phyloP scores from a whole-genome alignment of 805 yeast genomes.

The Metschnikowia cubensis region DNA sequence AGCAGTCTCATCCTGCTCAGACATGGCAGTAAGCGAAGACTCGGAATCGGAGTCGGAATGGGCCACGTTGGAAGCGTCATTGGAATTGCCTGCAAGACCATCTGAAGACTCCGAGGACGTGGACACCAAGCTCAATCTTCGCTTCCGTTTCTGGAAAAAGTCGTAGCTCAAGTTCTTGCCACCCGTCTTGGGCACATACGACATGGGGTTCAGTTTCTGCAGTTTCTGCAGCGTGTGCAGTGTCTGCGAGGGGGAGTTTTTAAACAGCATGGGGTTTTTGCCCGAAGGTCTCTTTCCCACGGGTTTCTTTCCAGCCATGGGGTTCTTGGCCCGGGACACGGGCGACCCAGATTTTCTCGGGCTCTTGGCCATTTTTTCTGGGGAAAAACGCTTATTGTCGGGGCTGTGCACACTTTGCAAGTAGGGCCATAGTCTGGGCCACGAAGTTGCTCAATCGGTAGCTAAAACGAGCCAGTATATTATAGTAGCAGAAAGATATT shows the following conservation, averaged over 20 bases:
- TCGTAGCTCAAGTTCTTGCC: constrained; percentile 33
- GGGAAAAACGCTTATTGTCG: not conserved
- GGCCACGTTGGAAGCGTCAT: constrained; percentile 1
- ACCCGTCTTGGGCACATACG: constrained; percentile 18
- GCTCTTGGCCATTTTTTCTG: constrained; percentile 27
- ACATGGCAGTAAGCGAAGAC: constrained; percentile 39
- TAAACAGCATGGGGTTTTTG: not conserved
- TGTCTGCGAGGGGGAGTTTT: constrained; percentile 8
- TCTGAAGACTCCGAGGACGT: constrained; percentile 27
- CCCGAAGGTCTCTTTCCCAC: not conserved
- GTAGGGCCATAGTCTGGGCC: too few relatives aligned
- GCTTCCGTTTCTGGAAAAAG: constrained; percentile 11
- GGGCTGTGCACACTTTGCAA: not conserved
- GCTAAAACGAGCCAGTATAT: too few relatives aligned
- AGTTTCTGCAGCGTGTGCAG: constrained; percentile 11
- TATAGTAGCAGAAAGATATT: too few relatives aligned
- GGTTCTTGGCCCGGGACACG: constrained; percentile 3
- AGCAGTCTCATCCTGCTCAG: constrained; percentile 17
- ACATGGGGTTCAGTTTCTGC: constrained; percentile 13
- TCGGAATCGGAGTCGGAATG: constrained; percentile 28
- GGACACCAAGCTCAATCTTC: constrained; percentile 36
- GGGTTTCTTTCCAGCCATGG: not conserved
- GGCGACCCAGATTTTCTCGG: constrained; percentile 23
- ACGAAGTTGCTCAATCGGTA: too few relatives aligned
- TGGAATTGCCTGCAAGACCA: constrained; percentile 13